Base-by-base conservation (phyloP, 139 green algal species). In the Chlamydomonas urium region DNA sequence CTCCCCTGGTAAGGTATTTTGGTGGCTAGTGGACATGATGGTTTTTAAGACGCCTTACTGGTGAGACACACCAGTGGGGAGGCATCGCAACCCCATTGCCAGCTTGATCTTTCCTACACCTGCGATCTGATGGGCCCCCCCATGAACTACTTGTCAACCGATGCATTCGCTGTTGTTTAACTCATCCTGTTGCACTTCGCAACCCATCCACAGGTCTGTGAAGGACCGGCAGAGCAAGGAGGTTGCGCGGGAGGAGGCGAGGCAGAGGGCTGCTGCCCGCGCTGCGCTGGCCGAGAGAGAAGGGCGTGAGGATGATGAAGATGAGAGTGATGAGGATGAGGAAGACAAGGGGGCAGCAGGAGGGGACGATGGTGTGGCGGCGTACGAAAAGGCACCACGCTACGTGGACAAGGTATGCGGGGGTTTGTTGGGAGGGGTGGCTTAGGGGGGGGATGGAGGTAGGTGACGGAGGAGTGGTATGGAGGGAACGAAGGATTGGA, bases 141-240 rank as follows among this genome's bases (percentile, higher is more conserved):
- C n/a, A n/a, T n/a, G n/a, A n/a, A n/a, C n/a, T n/a, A n/a, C n/a
- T n/a, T n/a, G n/a, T n/a, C n/a, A n/a, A n/a, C n/a, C n/a, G n/a
- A n/a, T n/a, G n/a, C n/a, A n/a, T n/a, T n/a, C n/a, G n/a, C n/a
- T 50, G 42, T 14, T 50, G 42, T 63, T 63, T 63, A 33, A 36
- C 29, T 14, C 60, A n/a, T n/a, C n/a, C n/a, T n/a, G n/a, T n/a
- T n/a, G n/a, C n/a, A n/a, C n/a, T n/a, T n/a, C n/a, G n/a, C n/a
- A n/a, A n/a, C n/a, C n/a, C n/a, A n/a, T n/a, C n/a, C n/a, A n/a
- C 60, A 67, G 60, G 60, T 67, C 60, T 47, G 60, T 67, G 32
- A 67, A 38, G 29, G 32, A 42, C 5, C 38, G 33, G 60, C 60
- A 67, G 29, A 45, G 60, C 60, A 67, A 67, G 60, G 60, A 67